Evolutionary conservation across 2,329 filamentous ascomycete species (phyloP).

Genomic region (Cladosporium velox): DNA sequence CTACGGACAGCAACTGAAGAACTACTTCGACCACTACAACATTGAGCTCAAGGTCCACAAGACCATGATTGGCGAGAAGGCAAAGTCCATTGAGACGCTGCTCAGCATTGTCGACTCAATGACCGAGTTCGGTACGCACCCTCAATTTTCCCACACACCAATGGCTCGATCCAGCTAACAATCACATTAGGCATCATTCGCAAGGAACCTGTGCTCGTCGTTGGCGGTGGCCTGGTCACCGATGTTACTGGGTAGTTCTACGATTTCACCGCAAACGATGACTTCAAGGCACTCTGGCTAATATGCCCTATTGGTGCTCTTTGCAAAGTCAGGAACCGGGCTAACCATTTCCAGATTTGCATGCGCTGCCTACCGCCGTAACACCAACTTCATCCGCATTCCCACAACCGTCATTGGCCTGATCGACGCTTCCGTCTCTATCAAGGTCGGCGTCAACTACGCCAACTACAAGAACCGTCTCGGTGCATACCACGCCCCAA

Average conservation of each 20-base stretch:
- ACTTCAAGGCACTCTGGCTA: slow-evolving; percentile 54
- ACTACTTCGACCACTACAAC: slow-evolving; percentile 66
- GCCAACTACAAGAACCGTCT: slow-evolving; percentile 75
- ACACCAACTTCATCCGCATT: slow-evolving; percentile 72
- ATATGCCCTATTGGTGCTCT: slow-evolving; percentile 36
- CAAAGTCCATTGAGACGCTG: slow-evolving; percentile 71
- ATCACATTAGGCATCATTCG: slow-evolving; percentile 26
- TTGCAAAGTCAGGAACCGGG: slow-evolving; percentile 23
- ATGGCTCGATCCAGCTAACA: neutral
- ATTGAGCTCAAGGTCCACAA: slow-evolving; percentile 67
- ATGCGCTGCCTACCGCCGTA: slow-evolving; percentile 70
- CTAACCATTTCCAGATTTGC: slow-evolving; percentile 57
- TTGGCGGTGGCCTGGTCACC: slow-evolving; percentile 70
- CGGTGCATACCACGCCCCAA: slow-evolving; percentile 71
- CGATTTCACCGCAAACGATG: slow-evolving; percentile 43
- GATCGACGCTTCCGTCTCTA: slow-evolving; percentile 73
- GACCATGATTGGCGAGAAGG: slow-evolving; percentile 74
- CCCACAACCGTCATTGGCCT: slow-evolving; percentile 75
- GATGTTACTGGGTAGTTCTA: slow-evolving; percentile 69
- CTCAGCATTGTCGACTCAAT: slow-evolving; percentile 71
- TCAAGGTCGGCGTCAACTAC: slow-evolving; percentile 79
- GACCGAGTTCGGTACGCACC: slow-evolving; percentile 68
- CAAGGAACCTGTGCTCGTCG: slow-evolving; percentile 65
- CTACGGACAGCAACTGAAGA: slow-evolving; percentile 66
- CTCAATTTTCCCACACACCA: neutral